phyloP scores from a whole-genome alignment of 2,329 filamentous ascomycete genomes.

The Diaporthe vaccinii region DNA sequence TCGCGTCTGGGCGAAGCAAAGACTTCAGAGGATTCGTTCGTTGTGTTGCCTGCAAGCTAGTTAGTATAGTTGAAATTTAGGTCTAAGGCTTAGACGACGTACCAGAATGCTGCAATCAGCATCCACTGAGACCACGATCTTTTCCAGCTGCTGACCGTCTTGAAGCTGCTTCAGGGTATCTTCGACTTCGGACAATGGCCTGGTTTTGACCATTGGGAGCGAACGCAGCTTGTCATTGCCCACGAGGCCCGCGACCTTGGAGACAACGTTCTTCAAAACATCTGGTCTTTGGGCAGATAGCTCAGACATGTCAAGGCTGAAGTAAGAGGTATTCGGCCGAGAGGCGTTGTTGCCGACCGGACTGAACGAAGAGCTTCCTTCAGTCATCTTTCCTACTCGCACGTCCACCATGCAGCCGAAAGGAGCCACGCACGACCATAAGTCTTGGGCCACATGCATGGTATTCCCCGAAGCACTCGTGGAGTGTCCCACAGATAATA shows the following conservation, averaged over 20 bases:
- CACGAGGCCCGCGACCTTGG: conserved; percentile 54
- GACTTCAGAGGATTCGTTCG: conserved; percentile 8
- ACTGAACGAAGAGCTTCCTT: background rate
- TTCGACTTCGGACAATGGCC: conserved; percentile 56
- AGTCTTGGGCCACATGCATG: conserved; percentile 53
- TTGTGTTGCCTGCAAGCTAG: conserved; percentile 33
- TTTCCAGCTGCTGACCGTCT: conserved; percentile 56
- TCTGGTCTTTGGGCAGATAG: conserved; percentile 58
- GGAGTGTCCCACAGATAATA: conserved; percentile 46
- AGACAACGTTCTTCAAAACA: conserved; percentile 55
- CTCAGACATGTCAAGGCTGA: conserved; percentile 60
- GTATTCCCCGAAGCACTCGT: conserved; percentile 56
- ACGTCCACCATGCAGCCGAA: conserved; percentile 32
- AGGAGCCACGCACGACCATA: conserved; percentile 36
- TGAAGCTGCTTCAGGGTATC: conserved; percentile 54
- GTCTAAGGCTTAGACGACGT: conserved; percentile 10
- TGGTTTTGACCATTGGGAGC: conserved; percentile 52
- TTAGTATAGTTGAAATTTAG: conserved; percentile 18
- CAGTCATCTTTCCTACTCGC: background rate
- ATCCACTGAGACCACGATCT: conserved; percentile 39
- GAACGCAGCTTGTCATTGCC: conserved; percentile 51
- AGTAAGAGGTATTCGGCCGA: conserved; percentile 52
- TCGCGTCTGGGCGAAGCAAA: conserved; percentile 41
- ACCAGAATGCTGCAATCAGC: conserved; percentile 1
- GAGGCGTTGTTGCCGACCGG: background rate